A percentile compares a stretch with the other conserved stretches of the same genome.
Evolutionary conservation across 2,329 filamentous ascomycete genomes (phyloP).

Genomic region (Xylaria sp.): DNA sequence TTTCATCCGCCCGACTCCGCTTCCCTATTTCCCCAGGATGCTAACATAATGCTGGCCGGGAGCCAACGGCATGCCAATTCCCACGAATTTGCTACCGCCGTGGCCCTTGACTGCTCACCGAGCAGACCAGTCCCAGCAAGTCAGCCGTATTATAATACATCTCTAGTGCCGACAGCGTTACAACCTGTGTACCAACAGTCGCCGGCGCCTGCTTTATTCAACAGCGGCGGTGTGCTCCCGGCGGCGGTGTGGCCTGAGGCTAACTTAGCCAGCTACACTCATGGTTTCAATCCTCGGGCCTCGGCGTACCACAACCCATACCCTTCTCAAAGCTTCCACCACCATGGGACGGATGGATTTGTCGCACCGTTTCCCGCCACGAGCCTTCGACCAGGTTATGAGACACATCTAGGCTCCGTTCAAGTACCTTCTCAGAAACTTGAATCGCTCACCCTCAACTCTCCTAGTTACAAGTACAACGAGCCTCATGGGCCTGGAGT

Average conservation of each 20-base stretch:
- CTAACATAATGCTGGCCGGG: constrained; percentile 24
- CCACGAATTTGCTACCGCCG: constrained; percentile 28
- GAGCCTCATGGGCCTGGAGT: constrained; percentile 31
- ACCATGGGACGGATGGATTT: constrained; percentile 37
- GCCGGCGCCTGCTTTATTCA: constrained; percentile 48
- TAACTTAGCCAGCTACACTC: constrained; percentile 41
- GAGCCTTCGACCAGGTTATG: constrained; percentile 49
- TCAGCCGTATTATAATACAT: constrained; percentile 37
- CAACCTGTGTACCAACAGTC: constrained; percentile 45
- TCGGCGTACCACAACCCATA: constrained; percentile 45
- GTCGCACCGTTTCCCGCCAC: constrained; percentile 34
- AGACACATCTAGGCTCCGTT: constrained; percentile 27
- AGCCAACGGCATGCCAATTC: constrained; percentile 31
- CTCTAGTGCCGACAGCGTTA: constrained; percentile 40
- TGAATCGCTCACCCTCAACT: constrained; percentile 43
- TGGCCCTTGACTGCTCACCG: constrained; percentile 38
- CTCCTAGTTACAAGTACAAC: constrained; percentile 31
- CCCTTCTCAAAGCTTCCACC: constrained; percentile 30
- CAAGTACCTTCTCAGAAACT: constrained; percentile 42
- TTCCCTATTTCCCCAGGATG: constrained; percentile 27
- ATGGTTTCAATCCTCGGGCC: constrained; percentile 40
- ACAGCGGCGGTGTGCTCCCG: constrained; percentile 46
- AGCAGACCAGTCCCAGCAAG: constrained; percentile 35
- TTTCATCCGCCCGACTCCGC: constrained; percentile 29
- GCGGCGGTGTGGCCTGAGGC: constrained; percentile 47